These are phyloP conservation scores for Bocquillonia castaneifolia DNA, from an alignment of 441 rosid species.

Conservation along the genomic window DNA sequence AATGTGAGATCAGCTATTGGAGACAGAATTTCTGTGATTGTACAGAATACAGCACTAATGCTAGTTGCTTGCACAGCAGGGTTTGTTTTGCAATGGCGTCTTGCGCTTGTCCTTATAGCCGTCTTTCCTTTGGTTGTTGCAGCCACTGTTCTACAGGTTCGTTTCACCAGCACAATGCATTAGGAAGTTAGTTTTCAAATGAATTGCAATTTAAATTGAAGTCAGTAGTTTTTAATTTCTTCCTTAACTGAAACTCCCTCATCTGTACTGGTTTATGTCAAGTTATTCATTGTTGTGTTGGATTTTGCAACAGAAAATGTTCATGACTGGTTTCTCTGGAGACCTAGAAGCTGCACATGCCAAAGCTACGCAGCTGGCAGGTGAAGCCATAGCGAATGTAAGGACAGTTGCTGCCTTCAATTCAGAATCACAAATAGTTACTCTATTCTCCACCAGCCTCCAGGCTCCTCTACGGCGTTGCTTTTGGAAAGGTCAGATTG, in stretches of 20 bases:
- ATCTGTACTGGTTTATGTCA: not conserved
- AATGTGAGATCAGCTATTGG: constrained; percentile 97
- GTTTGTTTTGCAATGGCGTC: constrained; percentile 97
- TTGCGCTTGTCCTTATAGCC: constrained; percentile 88
- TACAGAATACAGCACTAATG: constrained; percentile 88
- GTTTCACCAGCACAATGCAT: constrained; percentile 18
- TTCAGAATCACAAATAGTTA: constrained; percentile 78
- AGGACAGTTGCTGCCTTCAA: constrained; percentile 97
- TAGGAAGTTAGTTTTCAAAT: not conserved
- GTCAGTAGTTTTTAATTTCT: not conserved
- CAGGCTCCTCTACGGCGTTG: constrained; percentile 76
- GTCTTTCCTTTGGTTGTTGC: constrained; percentile 95
- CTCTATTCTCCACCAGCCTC: constrained; percentile 73
- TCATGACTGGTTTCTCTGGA: constrained; percentile 96
- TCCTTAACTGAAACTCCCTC: not conserved
- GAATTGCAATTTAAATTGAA: not conserved
- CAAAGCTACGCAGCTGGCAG: constrained; percentile 93
- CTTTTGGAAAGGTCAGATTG: constrained; percentile 98
- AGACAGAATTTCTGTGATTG: constrained; percentile 86
- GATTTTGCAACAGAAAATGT: constrained; percentile 77
- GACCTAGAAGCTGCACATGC: constrained; percentile 93
- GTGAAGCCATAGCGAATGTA: constrained; percentile 93
- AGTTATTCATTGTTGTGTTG: not conserved
- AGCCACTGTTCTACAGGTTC: constrained; percentile 93
- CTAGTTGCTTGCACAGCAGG: constrained; percentile 97